Evolutionary conservation across 805 yeast genomes (phyloP), one percentile per base, ranked within the genome.

Genomic region (Yarrowia yakushimensis): DNA sequence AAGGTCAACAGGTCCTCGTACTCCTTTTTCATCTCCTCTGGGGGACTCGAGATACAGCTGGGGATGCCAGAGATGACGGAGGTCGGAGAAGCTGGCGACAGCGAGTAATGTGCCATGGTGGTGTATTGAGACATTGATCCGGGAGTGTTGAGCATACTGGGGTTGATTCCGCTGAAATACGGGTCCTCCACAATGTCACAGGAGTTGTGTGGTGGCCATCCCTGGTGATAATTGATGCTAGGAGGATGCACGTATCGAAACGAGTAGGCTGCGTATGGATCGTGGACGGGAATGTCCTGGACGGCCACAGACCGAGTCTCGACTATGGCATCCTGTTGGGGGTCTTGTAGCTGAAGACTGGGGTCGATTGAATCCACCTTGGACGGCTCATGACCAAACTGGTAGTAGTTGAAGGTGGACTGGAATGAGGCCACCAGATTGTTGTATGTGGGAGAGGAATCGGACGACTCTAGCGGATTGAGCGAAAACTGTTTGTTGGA

Each of bases 171-270:
- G 52, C 30, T 45, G 52, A 45, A 45, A 36, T 45, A 45, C 25
- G 52, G 52, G 1, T 30, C 52, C 7, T 36, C 41, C 41, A 36
- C 18, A 7, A 5, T 23, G 23, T 18, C 20, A 8, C 37, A 34
- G 37, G n/a, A n/a, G n/a, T n/a, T n/a, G n/a, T n/a, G n/a, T n/a
- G n/a, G n/a, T n/a, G n/a, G n/a, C n/a, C n/a, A n/a, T n/a, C n/a
- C n/a, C n/a, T n/a, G 18, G 20, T 48, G 55, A 20, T 48, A 48
- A 20, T 22, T 33, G 39, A 33, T 18, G 37, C 30, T 48, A 10
- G 55, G 55, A 22, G 55, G 55, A 48, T 48, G 55, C 13, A 48
- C 55, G 28, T 48, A 48, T 22, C 39, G n/a, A 27, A 48, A 48
- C 15, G 55, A 31, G 39, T 48, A 48, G 13, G 55, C 55, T 4